A percentile compares a stretch with the other conserved stretches of the same genome.
Evolutionary conservation across 192 early-diverging fungal genomes (phyloP).

Genomic region (Coemansia sp.): DNA sequence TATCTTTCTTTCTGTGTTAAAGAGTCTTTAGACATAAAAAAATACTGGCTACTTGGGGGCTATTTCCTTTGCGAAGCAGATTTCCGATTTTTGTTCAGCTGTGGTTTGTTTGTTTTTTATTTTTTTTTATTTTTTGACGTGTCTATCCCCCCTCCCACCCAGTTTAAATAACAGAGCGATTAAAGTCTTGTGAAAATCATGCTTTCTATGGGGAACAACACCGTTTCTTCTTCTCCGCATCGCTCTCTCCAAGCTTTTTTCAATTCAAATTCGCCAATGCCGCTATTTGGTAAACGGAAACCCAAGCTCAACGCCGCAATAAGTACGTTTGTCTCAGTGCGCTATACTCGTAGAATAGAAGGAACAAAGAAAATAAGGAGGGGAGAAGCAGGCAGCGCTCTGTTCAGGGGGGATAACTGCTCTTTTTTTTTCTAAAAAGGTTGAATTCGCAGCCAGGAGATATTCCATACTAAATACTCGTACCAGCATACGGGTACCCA

Average conservation of each 20-base stretch:
- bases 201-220: background rate
- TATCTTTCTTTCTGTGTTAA: background rate
- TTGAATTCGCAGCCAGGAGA: background rate
- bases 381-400: background rate
- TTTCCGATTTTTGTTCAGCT: background rate
- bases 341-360: too few relatives aligned
- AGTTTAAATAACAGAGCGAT: background rate
- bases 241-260: conserved; percentile 23
- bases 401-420: too few relatives aligned
- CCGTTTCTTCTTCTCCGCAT: conserved; percentile 16
- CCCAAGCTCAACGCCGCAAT: conserved; percentile 40
- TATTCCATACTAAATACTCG: background rate
- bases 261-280: conserved; percentile 46
- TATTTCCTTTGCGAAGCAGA: background rate
- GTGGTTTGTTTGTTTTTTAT: background rate
- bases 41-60: background rate
- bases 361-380: too few relatives aligned
- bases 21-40: background rate
- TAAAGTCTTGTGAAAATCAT: conserved; percentile 4
- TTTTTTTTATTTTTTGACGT: background rate
- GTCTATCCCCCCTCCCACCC: background rate
- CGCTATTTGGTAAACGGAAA: conserved; percentile 48
- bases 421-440: background rate
- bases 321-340: conserved; percentile 20
- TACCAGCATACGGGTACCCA: background rate